Base-by-base conservation (phyloP, 225 moss, liverwort and hornwort genomes). In the Anthoceros angustus region DNA sequence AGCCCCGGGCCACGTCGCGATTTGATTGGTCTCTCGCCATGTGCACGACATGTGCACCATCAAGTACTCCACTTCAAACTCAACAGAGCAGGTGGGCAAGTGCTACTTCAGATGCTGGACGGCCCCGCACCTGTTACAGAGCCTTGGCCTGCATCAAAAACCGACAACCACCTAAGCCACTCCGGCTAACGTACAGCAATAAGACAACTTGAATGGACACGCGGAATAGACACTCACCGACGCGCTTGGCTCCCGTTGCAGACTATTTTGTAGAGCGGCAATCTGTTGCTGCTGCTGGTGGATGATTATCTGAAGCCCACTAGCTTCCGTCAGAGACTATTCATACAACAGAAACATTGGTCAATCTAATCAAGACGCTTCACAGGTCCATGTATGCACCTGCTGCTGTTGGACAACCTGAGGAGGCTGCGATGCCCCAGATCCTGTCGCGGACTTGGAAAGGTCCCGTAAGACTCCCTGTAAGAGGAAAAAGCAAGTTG, bases 251-350 rank as follows among this genome's bases (percentile, higher is more conserved):
- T 55, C 55, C 14, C 55, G 55, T 5, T 55, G 55, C 55, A 55
- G 14, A 12, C 55, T 55, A 20, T 12, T 55, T 20, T 55, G 55
- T 12, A 55, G 55, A 8, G 55, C 55, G n/a, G 55, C 55, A 55
- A 55, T 55, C 23, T 55, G 55, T 55, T 55, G 55, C 55, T 55
- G 55, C n/a, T 55, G 55, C 55, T 55, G 55, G 55, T 55, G 55
- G 6, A 55, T 55, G 18, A 55, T 55, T 18, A 55, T 55, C 55
- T 55, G 55, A 9, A 55, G 0, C 18, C n/a, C 6, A 15, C 7
- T 7, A n/a, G 1, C 32, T 32, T 32, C 32, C 32, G 32, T 32
- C 12, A 55, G 18, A 48, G 18, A 48, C 46, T 18, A 48, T 48
- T 18, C 46, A 12, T 48, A 12, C 14, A 18, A 15, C n/a, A 9